phyloP scores from a whole-genome alignment of 495 filamentous ascomycete genomes.

The Penicillium salamii region DNA sequence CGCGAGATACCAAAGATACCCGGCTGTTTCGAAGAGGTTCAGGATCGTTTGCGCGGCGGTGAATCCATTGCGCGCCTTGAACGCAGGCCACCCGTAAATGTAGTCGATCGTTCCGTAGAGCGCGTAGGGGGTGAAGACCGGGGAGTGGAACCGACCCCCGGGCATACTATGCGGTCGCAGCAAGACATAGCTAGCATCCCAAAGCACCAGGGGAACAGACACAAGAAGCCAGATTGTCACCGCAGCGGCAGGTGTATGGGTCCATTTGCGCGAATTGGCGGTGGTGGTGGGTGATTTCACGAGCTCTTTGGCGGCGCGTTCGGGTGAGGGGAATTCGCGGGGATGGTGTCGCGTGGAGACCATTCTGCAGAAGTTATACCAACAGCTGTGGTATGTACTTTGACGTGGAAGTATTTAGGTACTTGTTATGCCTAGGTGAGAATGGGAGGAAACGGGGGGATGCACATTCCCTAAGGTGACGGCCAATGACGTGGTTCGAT shows the following conservation, averaged over 20 bases:
- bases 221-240: constrained; percentile 72
- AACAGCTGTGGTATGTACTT: background rate
- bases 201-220: constrained; percentile 77
- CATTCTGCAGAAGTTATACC: constrained; percentile 27
- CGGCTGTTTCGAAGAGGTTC: constrained; percentile 70
- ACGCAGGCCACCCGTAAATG: constrained; percentile 81
- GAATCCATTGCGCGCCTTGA: constrained; percentile 69
- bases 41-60: constrained; percentile 71
- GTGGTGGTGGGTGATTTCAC: constrained; percentile 26
- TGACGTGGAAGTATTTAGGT: too few relatives aligned
- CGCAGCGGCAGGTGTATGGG: constrained; percentile 64
- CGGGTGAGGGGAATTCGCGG: constrained; percentile 42
- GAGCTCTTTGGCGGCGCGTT: constrained; percentile 22
- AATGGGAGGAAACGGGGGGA: background rate
- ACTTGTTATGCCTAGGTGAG: too few relatives aligned
- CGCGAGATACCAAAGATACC: constrained; percentile 69
- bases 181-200: constrained; percentile 81
- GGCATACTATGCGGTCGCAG: constrained; percentile 83
- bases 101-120: constrained; percentile 80
- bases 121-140: constrained; percentile 75
- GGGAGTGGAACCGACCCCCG: constrained; percentile 69
- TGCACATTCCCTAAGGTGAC: constrained; percentile 13
- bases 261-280: constrained; percentile 44
- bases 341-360: constrained; percentile 53
- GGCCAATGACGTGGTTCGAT: constrained; percentile 35